Base-by-base conservation (phyloP, 306 rosid species). In the Fagus crenata region DNA sequence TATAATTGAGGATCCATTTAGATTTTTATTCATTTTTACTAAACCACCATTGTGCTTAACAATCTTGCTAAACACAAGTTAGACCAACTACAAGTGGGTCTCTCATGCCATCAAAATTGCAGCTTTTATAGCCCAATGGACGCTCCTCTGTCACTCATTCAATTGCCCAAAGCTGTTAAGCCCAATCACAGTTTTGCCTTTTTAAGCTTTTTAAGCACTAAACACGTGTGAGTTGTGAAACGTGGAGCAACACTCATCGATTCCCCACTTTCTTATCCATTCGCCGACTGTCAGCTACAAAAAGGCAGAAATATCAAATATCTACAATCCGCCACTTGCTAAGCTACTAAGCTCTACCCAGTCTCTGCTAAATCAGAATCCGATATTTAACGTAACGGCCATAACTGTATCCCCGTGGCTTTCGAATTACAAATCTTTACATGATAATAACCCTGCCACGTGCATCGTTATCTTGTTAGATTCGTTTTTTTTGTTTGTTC, bases 371-470 rank as follows among this genome's bases (percentile, higher is more conserved):
- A 18, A 36, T 37, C 14, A 64, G 12, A 32, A 2, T 13, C 18
- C 32, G n/a, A 64, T 15, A 67, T 77, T 78, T 41, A 31, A 75
- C 69, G 63, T 35, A 75, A 76, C 75, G 58, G 73, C 82, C 82
- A 12, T 56, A 84, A 39, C 78, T 53, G 75, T 74, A 74, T 82
- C 74, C 78, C 73, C 80, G 78, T 43, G 43, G 49, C 69, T 35
- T 69, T 80, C 40, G 74, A 51, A 12, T 56, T 77, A 12, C 78
- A 32, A 75, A 40, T 67, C n/a, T 78, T 46, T 7, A 69, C 49
- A 55, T 36, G 3, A 58, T 54, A 5, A 32, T 4, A 11, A 4
- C 67, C 67, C 75, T 80, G 75, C 81, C 81, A 83, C 85, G 73
- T 72, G 81, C 64, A 69, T 80, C 56, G 53, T 9, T 15, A 55